phyloP scores from a whole-genome alignment of 495 filamentous ascomycete species.

The Penicillium pulvis region DNA sequence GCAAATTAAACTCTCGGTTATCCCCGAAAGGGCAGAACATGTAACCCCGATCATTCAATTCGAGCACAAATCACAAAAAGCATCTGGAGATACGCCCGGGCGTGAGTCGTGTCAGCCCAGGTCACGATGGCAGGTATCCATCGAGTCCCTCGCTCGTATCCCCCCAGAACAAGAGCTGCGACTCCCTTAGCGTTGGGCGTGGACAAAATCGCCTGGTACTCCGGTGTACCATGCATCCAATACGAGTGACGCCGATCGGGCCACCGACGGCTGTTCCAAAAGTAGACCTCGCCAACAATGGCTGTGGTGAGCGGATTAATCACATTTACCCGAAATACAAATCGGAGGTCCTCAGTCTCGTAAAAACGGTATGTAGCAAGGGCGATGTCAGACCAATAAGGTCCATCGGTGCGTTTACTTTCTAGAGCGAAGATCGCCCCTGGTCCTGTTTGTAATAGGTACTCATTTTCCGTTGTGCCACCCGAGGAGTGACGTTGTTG shows the following conservation, averaged over 20 bases:
- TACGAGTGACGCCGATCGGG: not conserved
- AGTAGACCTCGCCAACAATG: not conserved
- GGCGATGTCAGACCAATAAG: conserved; percentile 18
- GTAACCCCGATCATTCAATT: not conserved
- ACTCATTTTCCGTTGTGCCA: conserved; percentile 1
- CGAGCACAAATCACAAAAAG: not conserved
- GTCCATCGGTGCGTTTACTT: conserved; percentile 7
- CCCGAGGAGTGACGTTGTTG: not conserved
- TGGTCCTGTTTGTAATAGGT: conserved; percentile 9
- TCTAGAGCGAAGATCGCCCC: conserved; percentile 9
- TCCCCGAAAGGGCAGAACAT: not conserved
- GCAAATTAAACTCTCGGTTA: not conserved
- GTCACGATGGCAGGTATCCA: conserved; percentile 13
- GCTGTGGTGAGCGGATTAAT: not conserved
- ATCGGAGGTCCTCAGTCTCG: conserved; percentile 3
- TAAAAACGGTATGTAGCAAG: conserved; percentile 10
- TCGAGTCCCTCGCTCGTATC: conserved; percentile 7
- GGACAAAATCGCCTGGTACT: conserved; percentile 10
- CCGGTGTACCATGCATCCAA: conserved; percentile 3
- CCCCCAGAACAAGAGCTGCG: conserved; percentile 11
- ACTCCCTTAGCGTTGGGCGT: conserved; percentile 9
- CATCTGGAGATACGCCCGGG: conserved; percentile 4
- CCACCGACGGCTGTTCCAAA: not conserved
- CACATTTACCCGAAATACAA: conserved; percentile 11
- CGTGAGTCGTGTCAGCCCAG: not conserved